Base-by-base conservation (phyloP, 2,329 filamentous ascomycete genomes). In the Colletotrichum acutatum region DNA sequence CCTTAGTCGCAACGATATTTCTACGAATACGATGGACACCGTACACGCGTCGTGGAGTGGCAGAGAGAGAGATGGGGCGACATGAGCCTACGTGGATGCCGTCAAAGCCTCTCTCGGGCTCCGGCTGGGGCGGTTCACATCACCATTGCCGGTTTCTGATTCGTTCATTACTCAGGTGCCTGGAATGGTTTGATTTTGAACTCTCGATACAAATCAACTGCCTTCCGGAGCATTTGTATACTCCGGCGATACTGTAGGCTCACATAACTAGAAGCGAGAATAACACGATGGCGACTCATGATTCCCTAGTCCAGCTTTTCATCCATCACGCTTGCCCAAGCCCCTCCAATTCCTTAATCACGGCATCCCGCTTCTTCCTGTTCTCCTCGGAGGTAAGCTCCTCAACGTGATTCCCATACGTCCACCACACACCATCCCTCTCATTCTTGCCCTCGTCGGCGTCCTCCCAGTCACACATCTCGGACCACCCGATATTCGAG, bases 351-450 rank as follows among this genome's bases (percentile, higher is more conserved):
- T 64, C 46, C 61, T 64, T 37, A n/a, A 37, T 26, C 46, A 54
- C 61, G 5, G 61, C 30, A 54, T 54, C 61, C n/a, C 59, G 37
- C 26, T 8, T 62, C 42, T 32, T 62, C 42, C 12, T 62, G 24
- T 32, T 52, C 24, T 62, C 42, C 16, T 62, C 59, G 5, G 59
- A 62, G 26, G 59, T 62, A 3, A 52, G 7, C 14, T 62, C 59
- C 34, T 14, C 59, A 12, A 12, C 11, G 24, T 5, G 7, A n/a
- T 52, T 30, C 8, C 16, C 9, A 16, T 62, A 62, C 37, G 42
- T 52, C 59, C 59, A 62, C 59, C 59, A 52, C 59, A 30, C 59
- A 24, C 59, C 59, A 19, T 62, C 59, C 24, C 22, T 26, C 26
- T 62, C 59, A 26, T 24, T 62, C n/a, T 52, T 62, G 24, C 42